A percentile compares a stretch with the other conserved stretches of the same genome.
Conservation (phyloP, 805 yeast species). For the Candida tammaniensis region DNA sequence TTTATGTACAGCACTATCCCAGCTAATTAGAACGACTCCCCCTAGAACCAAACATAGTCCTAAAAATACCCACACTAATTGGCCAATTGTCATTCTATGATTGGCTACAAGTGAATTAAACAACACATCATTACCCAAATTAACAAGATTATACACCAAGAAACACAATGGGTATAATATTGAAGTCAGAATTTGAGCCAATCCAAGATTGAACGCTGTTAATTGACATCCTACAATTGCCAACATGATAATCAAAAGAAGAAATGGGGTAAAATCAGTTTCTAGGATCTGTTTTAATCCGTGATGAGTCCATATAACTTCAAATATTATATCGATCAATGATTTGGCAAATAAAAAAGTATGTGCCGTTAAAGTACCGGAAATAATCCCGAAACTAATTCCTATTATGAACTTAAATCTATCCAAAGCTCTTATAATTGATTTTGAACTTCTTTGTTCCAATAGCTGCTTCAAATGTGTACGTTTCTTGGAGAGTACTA, state of each 20-base stretch:
- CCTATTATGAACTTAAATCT: constrained; percentile 48
- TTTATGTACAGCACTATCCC: constrained; percentile 38
- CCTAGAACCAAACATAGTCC: constrained; percentile 53
- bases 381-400: constrained; percentile 57
- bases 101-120: constrained; percentile 60
- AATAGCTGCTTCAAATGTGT: constrained; percentile 6
- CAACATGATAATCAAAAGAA: constrained; percentile 53
- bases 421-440: constrained; percentile 13
- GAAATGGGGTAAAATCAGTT: constrained; percentile 29
- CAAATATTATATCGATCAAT: constrained; percentile 64
- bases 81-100: constrained; percentile 41
- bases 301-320: constrained; percentile 30
- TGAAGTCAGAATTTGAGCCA: constrained; percentile 68
- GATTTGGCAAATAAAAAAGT: constrained; percentile 84
- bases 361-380: constrained; percentile 83
- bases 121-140: constrained; percentile 46
- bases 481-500: constrained; percentile 13
- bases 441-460: constrained; percentile 8
- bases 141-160: constrained; percentile 73
- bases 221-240: constrained; percentile 69
- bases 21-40: constrained; percentile 69
- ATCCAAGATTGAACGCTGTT: constrained; percentile 69
- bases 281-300: constrained; percentile 14
- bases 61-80: constrained; percentile 43
- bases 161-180: constrained; percentile 82